Base-by-base conservation (phyloP, 2,329 filamentous ascomycete genomes). In the Calonectria pseudoturangicola region DNA sequence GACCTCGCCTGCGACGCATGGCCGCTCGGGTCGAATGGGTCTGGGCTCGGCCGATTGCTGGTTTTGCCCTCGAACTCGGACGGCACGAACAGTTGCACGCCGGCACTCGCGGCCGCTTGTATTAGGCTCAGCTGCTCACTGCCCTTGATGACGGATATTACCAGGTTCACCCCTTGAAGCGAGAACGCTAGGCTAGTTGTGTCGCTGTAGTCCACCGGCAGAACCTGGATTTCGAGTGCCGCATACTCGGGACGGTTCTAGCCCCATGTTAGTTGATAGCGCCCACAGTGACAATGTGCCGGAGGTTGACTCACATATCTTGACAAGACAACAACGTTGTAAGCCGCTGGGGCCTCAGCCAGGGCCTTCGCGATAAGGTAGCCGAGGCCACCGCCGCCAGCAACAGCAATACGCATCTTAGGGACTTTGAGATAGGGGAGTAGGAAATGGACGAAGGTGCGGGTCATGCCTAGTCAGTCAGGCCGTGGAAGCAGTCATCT, bases 1-100 rank as follows among this genome's bases (percentile, higher is more conserved):
- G 86, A 85, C 7, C 92, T 84, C 2, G 92, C 92, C n/a, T 87
- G 85, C 13, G 86, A 85, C 1, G 77, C 78, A 16, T 73, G 54
- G 27, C 89, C 90, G 25, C 88, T 89, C 56, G 90, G 89, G 80
- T 94, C 92, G 28, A 94, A 84, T 2, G 91, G 88, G 70, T 93
- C 92, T 36, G 74, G 75, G 6, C 85, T 78, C 1, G 89, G 87
- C 62, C 93, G 87, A 54, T 89, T 86, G 21, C 84, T 83, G 18
- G 93, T 86, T 39, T 86, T 86, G 1, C 93, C 93, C 84, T 95
- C 93, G 77, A 95, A 95, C 77, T 95, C 93, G 8, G 93, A 93
- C 1, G 94, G 93, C 4, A 94, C 91, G 79, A 95, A 95, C 43
- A 91, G 88, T 18, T 89, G 88, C 2, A 95, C 93, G 21, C 90